Evolutionary conservation across 108 stramenopile species (phyloP).

Genomic region (Parmales sp.): DNA sequence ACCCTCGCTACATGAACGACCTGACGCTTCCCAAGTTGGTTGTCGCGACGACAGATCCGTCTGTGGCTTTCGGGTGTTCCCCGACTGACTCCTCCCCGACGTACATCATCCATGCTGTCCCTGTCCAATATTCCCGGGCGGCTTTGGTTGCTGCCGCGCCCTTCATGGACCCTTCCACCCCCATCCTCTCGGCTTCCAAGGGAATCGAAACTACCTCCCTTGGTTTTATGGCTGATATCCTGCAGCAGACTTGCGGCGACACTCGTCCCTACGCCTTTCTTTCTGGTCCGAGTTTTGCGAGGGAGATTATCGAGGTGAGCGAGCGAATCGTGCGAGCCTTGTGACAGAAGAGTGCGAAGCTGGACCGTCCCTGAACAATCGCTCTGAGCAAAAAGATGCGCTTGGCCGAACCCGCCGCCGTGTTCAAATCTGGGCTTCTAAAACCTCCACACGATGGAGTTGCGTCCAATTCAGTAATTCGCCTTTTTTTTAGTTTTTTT

Average conservation of each 20-base stretch:
- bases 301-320: slow-evolving; percentile 86
- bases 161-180: slow-evolving; percentile 55
- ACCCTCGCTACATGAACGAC: slow-evolving; percentile 77
- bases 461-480: no score
- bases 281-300: slow-evolving; percentile 89
- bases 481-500: no score
- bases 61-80: slow-evolving; percentile 41
- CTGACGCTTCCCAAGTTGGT: slow-evolving; percentile 50
- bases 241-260: slow-evolving; percentile 66
- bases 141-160: slow-evolving; percentile 58
- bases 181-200: slow-evolving; percentile 68
- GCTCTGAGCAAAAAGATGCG: no score
- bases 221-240: slow-evolving; percentile 87
- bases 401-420: no score
- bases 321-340: no score
- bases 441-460: no score
- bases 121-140: slow-evolving; percentile 74
- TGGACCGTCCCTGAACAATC: no score
- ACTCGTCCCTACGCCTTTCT: slow-evolving; percentile 81
- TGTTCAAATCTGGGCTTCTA: no score
- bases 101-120: slow-evolving; percentile 89
- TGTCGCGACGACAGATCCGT: slow-evolving; percentile 71
- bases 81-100: slow-evolving; percentile 82
- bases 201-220: slow-evolving; percentile 84
- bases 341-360: no score